These are phyloP conservation scores for Turnera subulata DNA, from an alignment of 345 rosid genomes.

Conservation along the genomic window DNA sequence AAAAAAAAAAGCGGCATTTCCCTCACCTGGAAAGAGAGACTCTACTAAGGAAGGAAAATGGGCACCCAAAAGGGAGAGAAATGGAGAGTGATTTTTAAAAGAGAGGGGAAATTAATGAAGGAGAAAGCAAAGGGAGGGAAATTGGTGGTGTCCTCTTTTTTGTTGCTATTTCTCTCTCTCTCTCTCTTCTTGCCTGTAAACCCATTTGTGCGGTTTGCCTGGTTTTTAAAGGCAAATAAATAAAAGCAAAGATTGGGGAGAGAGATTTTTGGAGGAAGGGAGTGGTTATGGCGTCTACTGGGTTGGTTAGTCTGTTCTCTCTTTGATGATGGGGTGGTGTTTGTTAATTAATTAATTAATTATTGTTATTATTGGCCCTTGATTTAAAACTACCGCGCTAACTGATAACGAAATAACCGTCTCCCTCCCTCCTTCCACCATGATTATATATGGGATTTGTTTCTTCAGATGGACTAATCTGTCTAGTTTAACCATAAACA, in stretches of 20 bases:
- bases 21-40: too few species aligned
- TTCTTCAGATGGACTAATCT: background rate
- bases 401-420: background rate
- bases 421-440: background rate
- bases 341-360: too few species aligned
- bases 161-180: background rate
- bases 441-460: background rate
- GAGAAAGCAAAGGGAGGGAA: background rate
- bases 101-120: background rate
- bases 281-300: slow-evolving; percentile 32
- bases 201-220: background rate
- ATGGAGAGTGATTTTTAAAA: too few species aligned
- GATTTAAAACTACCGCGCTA: slow-evolving; percentile 45
- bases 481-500: background rate
- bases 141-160: background rate
- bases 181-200: background rate
- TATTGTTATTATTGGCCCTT: slow-evolving; percentile 19
- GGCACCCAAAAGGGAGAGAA: too few species aligned
- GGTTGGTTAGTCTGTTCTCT: slow-evolving; percentile 19
- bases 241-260: background rate
- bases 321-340: slow-evolving; percentile 9
- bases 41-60: too few species aligned
- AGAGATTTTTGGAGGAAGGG: background rate
- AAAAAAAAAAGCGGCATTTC: too few species aligned
- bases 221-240: background rate